Conservation (phyloP, 2,329 filamentous ascomycete species). For the Venturia nashicola region DNA sequence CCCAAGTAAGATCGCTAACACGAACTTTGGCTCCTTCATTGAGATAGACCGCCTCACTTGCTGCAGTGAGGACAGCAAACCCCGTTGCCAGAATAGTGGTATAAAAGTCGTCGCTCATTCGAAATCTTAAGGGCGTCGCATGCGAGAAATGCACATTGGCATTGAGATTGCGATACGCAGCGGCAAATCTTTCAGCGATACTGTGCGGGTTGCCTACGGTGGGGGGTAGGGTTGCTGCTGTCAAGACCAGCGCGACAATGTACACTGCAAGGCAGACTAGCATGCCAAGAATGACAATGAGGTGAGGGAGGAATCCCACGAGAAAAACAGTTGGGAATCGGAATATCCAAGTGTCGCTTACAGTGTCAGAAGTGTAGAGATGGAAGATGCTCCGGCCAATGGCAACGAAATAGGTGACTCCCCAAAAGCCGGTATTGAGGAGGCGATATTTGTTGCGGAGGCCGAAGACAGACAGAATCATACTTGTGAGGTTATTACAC, state of each 20-base stretch:
- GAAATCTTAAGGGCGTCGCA: constrained; percentile 54
- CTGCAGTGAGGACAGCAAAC: constrained; percentile 80
- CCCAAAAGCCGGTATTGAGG: constrained; percentile 80
- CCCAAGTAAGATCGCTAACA: constrained; percentile 62
- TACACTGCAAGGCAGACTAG: constrained; percentile 67
- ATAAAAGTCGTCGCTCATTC: constrained; percentile 89
- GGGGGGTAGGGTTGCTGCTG: constrained; percentile 53
- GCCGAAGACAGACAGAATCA: constrained; percentile 68
- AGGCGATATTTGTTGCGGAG: constrained; percentile 71
- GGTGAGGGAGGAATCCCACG: constrained; percentile 85
- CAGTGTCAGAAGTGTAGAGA: background rate
- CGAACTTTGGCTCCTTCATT: constrained; percentile 75
- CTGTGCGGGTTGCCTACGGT: constrained; percentile 25
- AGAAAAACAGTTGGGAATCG: constrained; percentile 91
- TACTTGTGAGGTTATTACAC: constrained; percentile 79
- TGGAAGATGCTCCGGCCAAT: constrained; percentile 62
- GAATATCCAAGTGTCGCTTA: constrained; percentile 49
- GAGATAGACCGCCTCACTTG: constrained; percentile 88
- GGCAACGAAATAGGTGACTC: constrained; percentile 74
- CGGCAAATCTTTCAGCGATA: constrained; percentile 47
- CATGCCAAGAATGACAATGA: constrained; percentile 77
- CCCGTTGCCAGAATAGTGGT: constrained; percentile 77
- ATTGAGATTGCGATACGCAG: constrained; percentile 81
- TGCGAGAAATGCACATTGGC: constrained; percentile 74
- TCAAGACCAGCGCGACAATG: constrained; percentile 59